These are phyloP conservation scores for Plasmopara halstedii DNA, from an alignment of 352 stramenopile species.

Conservation along the genomic window DNA sequence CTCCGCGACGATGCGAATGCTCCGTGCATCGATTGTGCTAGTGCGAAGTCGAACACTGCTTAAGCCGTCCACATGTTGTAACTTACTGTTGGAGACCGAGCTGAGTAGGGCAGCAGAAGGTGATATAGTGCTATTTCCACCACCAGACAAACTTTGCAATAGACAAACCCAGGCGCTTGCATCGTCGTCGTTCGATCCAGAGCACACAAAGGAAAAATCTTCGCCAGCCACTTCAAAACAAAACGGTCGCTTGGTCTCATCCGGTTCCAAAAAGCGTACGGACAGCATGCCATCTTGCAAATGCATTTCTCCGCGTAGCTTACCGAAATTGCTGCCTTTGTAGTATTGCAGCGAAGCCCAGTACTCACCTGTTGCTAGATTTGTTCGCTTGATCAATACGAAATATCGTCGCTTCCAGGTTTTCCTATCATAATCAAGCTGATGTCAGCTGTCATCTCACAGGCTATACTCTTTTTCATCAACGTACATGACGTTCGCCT, in stretches of 20 bases:
- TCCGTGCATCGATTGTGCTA: slow-evolving; percentile 49
- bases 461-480: slow-evolving; percentile 13
- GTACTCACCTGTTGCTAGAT: slow-evolving; percentile 54
- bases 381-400: slow-evolving; percentile 76
- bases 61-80: slow-evolving; percentile 25
- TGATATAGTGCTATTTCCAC: slow-evolving; percentile 28
- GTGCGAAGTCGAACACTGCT: slow-evolving; percentile 19
- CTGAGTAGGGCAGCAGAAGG: slow-evolving; percentile 27
- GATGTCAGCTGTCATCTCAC: not conserved
- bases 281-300: slow-evolving; percentile 58
- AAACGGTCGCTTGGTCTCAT: slow-evolving; percentile 73
- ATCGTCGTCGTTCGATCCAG: slow-evolving; percentile 76
- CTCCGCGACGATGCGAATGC: slow-evolving; percentile 79
- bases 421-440: slow-evolving; percentile 40
- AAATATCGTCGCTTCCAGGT: slow-evolving; percentile 86
- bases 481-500: slow-evolving; percentile 52
- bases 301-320: slow-evolving; percentile 69
- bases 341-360: slow-evolving; percentile 80
- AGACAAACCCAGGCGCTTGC: slow-evolving; percentile 82
- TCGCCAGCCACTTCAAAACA: slow-evolving; percentile 75
- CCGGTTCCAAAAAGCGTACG: slow-evolving; percentile 69
- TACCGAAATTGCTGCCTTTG: slow-evolving; percentile 76
- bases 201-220: slow-evolving; percentile 71
- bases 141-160: slow-evolving; percentile 55
- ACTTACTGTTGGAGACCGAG: slow-evolving; percentile 26